Evolutionary conservation across 805 yeast genomes (phyloP).

Genomic region (Kockiozyma suomiensis): DNA sequence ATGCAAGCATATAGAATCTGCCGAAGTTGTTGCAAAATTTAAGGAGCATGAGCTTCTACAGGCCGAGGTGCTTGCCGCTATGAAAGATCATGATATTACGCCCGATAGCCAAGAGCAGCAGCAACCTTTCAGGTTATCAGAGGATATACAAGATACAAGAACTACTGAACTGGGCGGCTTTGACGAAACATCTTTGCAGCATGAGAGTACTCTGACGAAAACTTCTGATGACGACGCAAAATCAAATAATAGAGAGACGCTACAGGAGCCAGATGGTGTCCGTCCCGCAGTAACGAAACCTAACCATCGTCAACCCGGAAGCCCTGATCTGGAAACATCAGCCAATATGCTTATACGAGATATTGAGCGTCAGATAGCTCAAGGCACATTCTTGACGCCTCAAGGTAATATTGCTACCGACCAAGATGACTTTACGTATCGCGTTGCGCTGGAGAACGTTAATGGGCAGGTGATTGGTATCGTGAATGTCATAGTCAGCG

Average conservation of each 20-base stretch:
- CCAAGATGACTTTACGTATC: slow-evolving; percentile 21
- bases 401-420: slow-evolving; percentile 25
- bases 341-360: slow-evolving; percentile 24
- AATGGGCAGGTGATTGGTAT: slow-evolving; percentile 25
- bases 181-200: background rate
- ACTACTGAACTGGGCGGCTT: too few relatives aligned
- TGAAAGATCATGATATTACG: slow-evolving; percentile 23
- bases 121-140: background rate
- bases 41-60: slow-evolving; percentile 5
- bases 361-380: slow-evolving; percentile 23
- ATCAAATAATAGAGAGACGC: too few relatives aligned
- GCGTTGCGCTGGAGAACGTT: slow-evolving; percentile 25
- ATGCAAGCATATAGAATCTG: slow-evolving; percentile 33
- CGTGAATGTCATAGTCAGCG: slow-evolving; percentile 20
- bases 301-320: background rate
- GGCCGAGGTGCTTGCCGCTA: slow-evolving; percentile 15
- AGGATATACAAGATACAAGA: background rate
- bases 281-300: background rate
- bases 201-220: background rate
- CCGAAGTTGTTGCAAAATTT: slow-evolving; percentile 15
- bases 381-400: slow-evolving; percentile 28
- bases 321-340: slow-evolving; percentile 26
- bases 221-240: too few relatives aligned
- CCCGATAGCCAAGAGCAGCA: background rate
- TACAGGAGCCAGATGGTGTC: too few relatives aligned